These are phyloP conservation scores for Didymella lethalis DNA, from an alignment of 2,329 filamentous ascomycete genomes.

Conservation along the genomic window DNA sequence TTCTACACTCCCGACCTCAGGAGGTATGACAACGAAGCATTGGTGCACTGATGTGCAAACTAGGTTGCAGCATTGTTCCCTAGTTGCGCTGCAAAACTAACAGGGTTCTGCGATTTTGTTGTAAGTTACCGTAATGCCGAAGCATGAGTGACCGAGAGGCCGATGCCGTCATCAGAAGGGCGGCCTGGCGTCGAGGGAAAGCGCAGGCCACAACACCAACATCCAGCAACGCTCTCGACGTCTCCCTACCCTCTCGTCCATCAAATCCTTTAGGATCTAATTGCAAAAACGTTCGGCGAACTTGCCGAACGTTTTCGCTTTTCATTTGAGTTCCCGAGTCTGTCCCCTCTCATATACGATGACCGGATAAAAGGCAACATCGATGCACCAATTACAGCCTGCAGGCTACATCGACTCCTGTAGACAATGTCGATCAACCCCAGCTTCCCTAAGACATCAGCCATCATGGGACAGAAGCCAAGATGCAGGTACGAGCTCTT, in stretches of 20 bases:
- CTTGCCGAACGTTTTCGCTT: constrained; percentile 4
- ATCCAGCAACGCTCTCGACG: not conserved
- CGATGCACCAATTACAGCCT: constrained; percentile 11
- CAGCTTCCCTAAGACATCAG: constrained; percentile 6
- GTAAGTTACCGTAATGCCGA: not conserved
- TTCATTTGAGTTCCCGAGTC: not conserved
- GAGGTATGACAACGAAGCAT: not conserved
- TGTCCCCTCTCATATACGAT: constrained; percentile 5
- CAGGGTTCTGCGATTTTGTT: not conserved
- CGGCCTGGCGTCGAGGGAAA: not conserved
- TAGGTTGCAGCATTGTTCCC: not conserved
- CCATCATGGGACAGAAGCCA: not conserved
- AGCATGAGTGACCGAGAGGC: not conserved
- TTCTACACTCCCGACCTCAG: not conserved
- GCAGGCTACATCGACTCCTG: not conserved
- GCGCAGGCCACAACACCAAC: not conserved
- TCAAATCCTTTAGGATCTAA: not conserved
- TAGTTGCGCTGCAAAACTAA: too few species aligned
- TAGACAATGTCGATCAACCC: constrained; percentile 4
- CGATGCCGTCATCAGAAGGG: not conserved
- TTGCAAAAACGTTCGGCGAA: not conserved
- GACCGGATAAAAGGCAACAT: constrained; percentile 7
- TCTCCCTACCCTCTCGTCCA: not conserved
- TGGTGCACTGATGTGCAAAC: not conserved
- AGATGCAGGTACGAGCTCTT: not conserved